Evolutionary conservation across 352 stramenopile species (phyloP).

Genomic region (Phytophthora nicotianae): DNA sequence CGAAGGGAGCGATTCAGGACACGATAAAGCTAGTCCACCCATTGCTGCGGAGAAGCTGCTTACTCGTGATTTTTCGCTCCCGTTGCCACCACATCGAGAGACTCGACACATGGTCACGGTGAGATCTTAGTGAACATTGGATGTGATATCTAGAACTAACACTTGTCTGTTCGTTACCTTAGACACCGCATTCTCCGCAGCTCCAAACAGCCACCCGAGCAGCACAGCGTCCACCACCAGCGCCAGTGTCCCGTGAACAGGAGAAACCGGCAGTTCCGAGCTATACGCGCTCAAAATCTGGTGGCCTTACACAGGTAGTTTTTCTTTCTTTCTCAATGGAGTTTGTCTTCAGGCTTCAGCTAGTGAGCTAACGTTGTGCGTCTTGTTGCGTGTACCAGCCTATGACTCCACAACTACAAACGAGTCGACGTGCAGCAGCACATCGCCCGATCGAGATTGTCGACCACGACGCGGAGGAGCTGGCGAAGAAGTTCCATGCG

Average conservation of each 20-base stretch:
- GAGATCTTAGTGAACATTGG: not conserved
- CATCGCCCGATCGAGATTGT: conserved; percentile 61
- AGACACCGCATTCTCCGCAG: conserved; percentile 40
- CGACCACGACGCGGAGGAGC: conserved; percentile 76
- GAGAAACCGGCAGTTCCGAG: conserved; percentile 30
- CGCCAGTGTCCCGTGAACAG: conserved; percentile 28
- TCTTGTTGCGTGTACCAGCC: conserved; percentile 36
- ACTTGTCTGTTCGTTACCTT: not conserved
- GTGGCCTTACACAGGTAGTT: conserved; percentile 49
- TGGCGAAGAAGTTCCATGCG: conserved; percentile 82
- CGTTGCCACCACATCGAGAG: conserved; percentile 37
- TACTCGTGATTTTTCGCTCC: conserved; percentile 39
- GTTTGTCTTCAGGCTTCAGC: not conserved
- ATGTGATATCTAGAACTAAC: conserved; percentile 10
- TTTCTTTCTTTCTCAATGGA: not conserved
- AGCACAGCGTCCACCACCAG: conserved; percentile 34
- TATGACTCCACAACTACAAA: conserved; percentile 72
- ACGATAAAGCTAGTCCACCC: conserved; percentile 26
- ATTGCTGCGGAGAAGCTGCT: conserved; percentile 49
- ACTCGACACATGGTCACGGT: conserved; percentile 30
- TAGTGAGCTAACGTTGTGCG: not conserved
- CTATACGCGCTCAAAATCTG: conserved; percentile 33
- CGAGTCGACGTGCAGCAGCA: conserved; percentile 53
- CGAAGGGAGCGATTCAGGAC: conserved; percentile 21
- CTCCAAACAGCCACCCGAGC: conserved; percentile 51